These are phyloP conservation scores for Acanthamoeba royreba DNA, from an alignment of 208 protist species.

Conservation along the genomic window DNA sequence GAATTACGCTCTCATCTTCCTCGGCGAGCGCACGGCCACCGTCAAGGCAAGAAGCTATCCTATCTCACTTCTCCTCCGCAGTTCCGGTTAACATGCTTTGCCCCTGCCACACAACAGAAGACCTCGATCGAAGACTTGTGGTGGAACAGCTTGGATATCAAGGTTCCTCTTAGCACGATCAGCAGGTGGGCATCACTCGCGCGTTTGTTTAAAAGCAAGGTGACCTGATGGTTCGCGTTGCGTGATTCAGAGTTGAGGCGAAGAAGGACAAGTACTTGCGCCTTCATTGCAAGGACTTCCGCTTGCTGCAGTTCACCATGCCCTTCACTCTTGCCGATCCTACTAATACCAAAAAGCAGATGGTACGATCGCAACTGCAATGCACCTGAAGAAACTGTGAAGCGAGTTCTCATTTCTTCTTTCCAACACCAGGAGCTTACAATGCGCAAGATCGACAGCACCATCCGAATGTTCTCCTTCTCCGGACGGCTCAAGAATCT, in stretches of 20 bases:
- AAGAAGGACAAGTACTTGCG: conserved; percentile 1
- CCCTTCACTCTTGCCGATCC: not conserved
- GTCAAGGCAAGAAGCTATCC: not conserved
- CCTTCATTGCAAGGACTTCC: conserved; percentile 27
- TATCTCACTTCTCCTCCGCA: not conserved
- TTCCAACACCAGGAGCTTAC: not conserved
- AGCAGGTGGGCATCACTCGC: not conserved
- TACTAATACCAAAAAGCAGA: conserved; percentile 18
- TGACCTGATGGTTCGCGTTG: not conserved
- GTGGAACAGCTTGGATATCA: not conserved
- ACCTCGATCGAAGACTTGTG: not conserved
- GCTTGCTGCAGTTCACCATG: not conserved
- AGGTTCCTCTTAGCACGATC: not conserved
- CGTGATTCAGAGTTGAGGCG: not conserved
- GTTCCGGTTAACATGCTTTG: no score
- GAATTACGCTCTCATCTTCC: conserved; percentile 21
- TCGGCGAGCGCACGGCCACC: not conserved
- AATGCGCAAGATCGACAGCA: conserved; percentile 8
- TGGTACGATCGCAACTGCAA: no score
- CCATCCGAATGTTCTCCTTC: not conserved
- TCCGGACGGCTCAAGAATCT: not conserved
- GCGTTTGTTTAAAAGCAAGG: not conserved
- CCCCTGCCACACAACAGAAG: no score
- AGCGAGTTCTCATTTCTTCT: no score
- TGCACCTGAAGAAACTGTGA: no score